Evolutionary conservation across 1,284 basidiomycete species (phyloP).

Genomic region (Ceratobasidium sp.): DNA sequence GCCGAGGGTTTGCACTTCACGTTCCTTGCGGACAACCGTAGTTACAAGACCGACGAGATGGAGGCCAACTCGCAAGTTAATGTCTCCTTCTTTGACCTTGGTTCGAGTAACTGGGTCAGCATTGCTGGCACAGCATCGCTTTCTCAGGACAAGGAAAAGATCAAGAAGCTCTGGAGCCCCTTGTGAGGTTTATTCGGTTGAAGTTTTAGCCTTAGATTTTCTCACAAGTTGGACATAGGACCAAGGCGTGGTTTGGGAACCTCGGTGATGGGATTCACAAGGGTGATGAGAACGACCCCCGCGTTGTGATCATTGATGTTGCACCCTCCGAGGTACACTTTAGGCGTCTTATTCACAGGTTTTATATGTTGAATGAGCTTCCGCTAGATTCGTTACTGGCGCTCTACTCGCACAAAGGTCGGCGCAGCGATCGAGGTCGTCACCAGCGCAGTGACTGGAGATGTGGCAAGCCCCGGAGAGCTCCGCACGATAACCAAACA

Average conservation of each 20-base stretch:
- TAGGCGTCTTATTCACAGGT: neutral
- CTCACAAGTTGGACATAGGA: constrained; percentile 55
- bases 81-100: constrained; percentile 78
- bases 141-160: constrained; percentile 69
- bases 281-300: constrained; percentile 82
- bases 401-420: constrained; percentile 62
- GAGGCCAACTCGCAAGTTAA: constrained; percentile 81
- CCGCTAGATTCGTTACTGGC: constrained; percentile 75
- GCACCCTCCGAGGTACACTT: constrained; percentile 70
- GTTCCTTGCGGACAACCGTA: constrained; percentile 82
- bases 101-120: constrained; percentile 85
- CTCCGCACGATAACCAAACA: constrained; percentile 69
- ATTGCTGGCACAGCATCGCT: constrained; percentile 80
- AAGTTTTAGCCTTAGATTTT: constrained; percentile 36
- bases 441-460: constrained; percentile 66
- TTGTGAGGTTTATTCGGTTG: constrained; percentile 57
- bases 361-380: neutral
- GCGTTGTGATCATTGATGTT: constrained; percentile 84
- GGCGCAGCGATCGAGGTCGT: constrained; percentile 65
- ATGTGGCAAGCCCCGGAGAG: constrained; percentile 69
- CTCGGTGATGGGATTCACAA: constrained; percentile 88
- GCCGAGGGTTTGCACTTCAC: constrained; percentile 58
- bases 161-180: constrained; percentile 76
- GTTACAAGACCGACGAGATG: constrained; percentile 80
- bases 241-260: constrained; percentile 86